Base-by-base conservation (phyloP, 139 green algal genomes). In the Auxenochlorella pyrenoidosa region DNA sequence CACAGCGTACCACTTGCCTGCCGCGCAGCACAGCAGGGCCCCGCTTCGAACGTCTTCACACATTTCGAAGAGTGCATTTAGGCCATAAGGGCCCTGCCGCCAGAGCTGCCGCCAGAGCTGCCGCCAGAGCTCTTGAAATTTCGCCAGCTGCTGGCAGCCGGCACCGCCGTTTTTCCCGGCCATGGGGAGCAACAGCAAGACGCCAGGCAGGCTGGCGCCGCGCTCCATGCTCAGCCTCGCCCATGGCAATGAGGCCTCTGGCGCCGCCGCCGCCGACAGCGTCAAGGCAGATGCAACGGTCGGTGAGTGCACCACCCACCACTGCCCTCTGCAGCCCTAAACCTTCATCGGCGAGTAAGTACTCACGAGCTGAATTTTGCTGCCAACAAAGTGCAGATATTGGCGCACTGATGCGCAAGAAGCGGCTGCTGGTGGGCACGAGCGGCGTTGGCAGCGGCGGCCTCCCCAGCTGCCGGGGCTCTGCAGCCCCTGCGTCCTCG, bases 371-470 rank as follows among this genome's bases (percentile, higher is more conserved):
- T 63, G 2, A 3, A 3, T 63, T 28, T 63, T 63, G 54, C 54
- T 63, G 54, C 54, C 54, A 54, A 54, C 6, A 6, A 6, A n/a
- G 15, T 54, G 71, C 85, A 88, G 86, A 90, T 43, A 86, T 90
- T 34, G 86, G 86, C 19, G 86, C 86, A 16, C 63, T 90, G 36
- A 82, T 87, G 86, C 76, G 78, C 10, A 87, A 87, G 60, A 76
- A 75, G 63, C 36, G 51, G 63, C 41, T 16, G 10, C 79, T 54
- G 66, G 66, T 78, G 18, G 40, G 43, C 32, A 75, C 44, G 30
- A 60, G 60, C 15, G 47, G 71, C n/a, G 30, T 47, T 34, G 47
- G 34, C 34, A 71, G n/a, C 59, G 43, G 43, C 47, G 83, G 83
- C 83, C 47, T 36, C 5, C 68, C n/a, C 68, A 72, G 68, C 44